Evolutionary conservation across 768 basidiomycete genomes (phyloP), one percentile per base, ranked within the genome.

Genomic region (Calvatia gigantea): DNA sequence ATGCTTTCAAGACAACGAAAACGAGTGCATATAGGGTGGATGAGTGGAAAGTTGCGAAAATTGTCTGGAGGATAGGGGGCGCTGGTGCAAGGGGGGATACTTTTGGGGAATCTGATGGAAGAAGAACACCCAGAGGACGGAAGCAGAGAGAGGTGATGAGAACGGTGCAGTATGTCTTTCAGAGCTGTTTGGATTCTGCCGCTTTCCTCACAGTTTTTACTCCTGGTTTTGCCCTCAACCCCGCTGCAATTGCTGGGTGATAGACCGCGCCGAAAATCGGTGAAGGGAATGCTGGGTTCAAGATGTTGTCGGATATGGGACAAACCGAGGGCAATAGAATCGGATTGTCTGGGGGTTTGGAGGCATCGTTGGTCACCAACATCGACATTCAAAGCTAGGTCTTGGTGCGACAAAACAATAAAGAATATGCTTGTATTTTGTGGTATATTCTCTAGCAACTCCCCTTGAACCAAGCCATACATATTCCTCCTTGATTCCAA

Each of bases 371-470:
- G 51, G 84, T 84, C 0, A 94, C 91, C 11, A 81, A 93, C 47
- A 87, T 95, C 68, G 96, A 95, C 83, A 81, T 58, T 86, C 91
- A 15, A 95, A 91, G 70, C 74, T 87, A 11, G 94, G 94, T 0
- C 70, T 97, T 53, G 94, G 94, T 14, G 91, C 93, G 5, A 75
- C 65, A 25, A 73, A 64, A 61, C 73, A 52, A 64, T 15, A 11
- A 17, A 33, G n/a, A 12, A 12, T 37, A 4, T 37, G 11, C 35
- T 12, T n/a, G n/a, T n/a, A n/a, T n/a, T n/a, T n/a, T n/a, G n/a
- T n/a, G n/a, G n/a, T n/a, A n/a, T n/a, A n/a, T n/a, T n/a, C n/a
- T n/a, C n/a, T n/a, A n/a, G n/a, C n/a, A n/a, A n/a, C n/a, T n/a
- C n/a, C n/a, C n/a, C n/a, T n/a, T n/a, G n/a, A n/a, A n/a, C n/a